These are phyloP conservation scores for Avena sativa DNA, from an alignment of 176 grass and related monocot genomes.

Conservation along the genomic window DNA sequence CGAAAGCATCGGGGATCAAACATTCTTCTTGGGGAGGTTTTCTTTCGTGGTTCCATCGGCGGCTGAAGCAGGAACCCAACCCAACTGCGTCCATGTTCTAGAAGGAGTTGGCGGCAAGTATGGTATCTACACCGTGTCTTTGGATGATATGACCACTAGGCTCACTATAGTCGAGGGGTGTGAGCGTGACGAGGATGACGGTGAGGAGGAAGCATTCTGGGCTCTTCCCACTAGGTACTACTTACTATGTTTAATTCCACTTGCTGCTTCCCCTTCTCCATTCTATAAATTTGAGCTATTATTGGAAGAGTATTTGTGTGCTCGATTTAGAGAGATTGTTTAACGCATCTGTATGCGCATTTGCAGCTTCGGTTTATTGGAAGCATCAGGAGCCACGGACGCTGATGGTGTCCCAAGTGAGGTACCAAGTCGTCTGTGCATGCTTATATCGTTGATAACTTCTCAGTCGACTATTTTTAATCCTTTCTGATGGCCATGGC, in stretches of 20 bases:
- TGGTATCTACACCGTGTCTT: neutral
- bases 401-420: neutral
- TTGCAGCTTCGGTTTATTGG: neutral
- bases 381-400: neutral
- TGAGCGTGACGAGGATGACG: neutral
- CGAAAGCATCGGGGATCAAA: neutral
- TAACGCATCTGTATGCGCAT: neutral
- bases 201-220: neutral
- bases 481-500: too few relatives aligned
- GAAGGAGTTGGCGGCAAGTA: neutral
- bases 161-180: neutral
- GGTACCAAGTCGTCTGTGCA: neutral
- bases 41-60: neutral
- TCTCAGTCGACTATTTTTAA: neutral
- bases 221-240: conserved; percentile 5
- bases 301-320: too few relatives aligned
- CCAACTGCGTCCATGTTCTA: conserved; percentile 1
- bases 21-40: neutral
- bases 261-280: neutral
- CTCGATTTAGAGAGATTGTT: too few relatives aligned
- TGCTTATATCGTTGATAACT: neutral
- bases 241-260: neutral
- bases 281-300: neutral
- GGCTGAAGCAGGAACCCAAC: neutral
- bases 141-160: neutral